phyloP scores from a whole-genome alignment of 2,329 filamentous ascomycete species.

The Xylaria sp. region DNA sequence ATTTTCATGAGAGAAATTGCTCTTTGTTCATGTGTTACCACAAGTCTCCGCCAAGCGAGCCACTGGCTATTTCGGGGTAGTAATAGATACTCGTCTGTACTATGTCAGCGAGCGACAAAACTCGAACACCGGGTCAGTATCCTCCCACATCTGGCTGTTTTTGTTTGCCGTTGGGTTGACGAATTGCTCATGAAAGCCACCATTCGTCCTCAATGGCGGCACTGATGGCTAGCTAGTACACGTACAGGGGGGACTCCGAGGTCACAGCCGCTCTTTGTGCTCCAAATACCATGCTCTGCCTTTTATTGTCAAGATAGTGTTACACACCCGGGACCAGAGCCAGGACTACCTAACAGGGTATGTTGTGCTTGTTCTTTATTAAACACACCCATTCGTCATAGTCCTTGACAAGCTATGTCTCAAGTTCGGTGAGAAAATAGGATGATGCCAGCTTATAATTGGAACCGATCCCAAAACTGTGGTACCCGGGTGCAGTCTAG shows the following conservation, averaged over 20 bases:
- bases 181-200: neutral
- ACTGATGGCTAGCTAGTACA: too few species aligned
- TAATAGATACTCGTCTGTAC: constrained; percentile 1
- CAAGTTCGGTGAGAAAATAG: constrained; percentile 23
- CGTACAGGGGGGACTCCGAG: neutral
- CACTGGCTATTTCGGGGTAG: neutral
- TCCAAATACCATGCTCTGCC: neutral
- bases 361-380: neutral
- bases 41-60: neutral
- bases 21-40: constrained; percentile 1
- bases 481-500: neutral
- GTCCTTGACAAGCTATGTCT: constrained; percentile 15
- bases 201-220: too few species aligned
- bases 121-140: neutral
- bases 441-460: constrained; percentile 5
- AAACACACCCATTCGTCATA: neutral
- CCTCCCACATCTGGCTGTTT: neutral
- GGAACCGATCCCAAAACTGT: constrained; percentile 17
- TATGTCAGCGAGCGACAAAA: constrained; percentile 3
- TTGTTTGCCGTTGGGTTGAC: neutral
- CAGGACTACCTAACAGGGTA: neutral
- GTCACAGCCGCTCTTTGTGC: constrained; percentile 2
- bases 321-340: neutral
- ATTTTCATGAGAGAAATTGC: neutral
- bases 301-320: constrained; percentile 4